Evolutionary conservation across 2,329 filamentous ascomycete genomes (phyloP).

Genomic region (Ceratocystis eucalypticola): DNA sequence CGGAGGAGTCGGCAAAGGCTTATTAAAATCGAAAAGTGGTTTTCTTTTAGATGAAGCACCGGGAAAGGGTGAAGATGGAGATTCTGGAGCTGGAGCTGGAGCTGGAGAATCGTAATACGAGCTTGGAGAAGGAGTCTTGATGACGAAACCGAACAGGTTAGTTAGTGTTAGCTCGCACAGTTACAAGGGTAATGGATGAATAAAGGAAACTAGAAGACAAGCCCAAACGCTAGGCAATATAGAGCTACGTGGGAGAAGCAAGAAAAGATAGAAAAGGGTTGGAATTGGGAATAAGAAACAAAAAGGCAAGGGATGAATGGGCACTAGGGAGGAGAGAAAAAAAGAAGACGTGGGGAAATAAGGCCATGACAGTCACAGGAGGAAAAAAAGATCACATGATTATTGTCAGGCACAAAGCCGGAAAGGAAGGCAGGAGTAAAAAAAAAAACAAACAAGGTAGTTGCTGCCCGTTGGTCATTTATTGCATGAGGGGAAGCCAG

Average conservation of each 20-base stretch:
- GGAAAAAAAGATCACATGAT: constrained; percentile 10
- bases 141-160: neutral
- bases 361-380: neutral
- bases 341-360: constrained; percentile 1
- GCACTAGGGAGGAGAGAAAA: neutral
- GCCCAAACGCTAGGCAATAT: no score
- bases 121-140: constrained; percentile 9
- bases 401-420: neutral
- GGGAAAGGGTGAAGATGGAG: neutral
- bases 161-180: neutral
- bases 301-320: neutral
- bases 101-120: neutral
- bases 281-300: constrained; percentile 5
- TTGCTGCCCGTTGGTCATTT: neutral
- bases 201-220: neutral
- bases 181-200: neutral
- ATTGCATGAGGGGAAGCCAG: constrained; percentile 12
- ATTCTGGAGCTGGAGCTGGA: neutral
- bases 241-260: neutral
- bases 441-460: constrained; percentile 6
- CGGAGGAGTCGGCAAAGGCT: constrained; percentile 44
- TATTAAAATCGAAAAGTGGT: constrained; percentile 35
- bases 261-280: neutral
- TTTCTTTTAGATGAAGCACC: neutral
- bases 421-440: neutral